phyloP scores from a whole-genome alignment of 1,284 basidiomycete genomes.

The Ceratobasidium sp. region DNA sequence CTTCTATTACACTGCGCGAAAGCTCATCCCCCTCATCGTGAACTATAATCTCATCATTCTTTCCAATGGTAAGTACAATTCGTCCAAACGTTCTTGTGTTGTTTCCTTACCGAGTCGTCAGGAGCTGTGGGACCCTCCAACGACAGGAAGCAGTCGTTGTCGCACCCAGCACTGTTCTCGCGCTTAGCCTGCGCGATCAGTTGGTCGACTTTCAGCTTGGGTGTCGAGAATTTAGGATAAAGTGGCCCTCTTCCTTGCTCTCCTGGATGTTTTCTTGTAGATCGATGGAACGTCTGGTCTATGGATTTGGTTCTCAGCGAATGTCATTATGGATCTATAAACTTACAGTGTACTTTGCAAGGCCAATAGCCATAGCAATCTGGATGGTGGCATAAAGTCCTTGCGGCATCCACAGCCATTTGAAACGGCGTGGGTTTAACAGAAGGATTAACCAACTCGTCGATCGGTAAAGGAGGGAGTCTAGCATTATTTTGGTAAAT shows the following conservation, averaged over 20 bases:
- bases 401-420: not conserved
- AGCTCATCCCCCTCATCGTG: not conserved
- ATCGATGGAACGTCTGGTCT: not conserved
- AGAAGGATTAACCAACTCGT: not conserved
- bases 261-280: not conserved
- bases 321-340: not conserved
- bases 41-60: conserved; percentile 17
- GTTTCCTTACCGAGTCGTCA: not conserved
- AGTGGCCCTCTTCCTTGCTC: not conserved
- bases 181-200: not conserved
- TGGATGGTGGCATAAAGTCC: not conserved
- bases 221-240: not conserved
- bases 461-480: conserved; percentile 4
- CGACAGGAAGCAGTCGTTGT: not conserved
- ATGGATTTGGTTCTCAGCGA: not conserved
- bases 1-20: not conserved
- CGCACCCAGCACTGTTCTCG: not conserved
- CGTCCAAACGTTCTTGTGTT: not conserved
- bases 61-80: not conserved
- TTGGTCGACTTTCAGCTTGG: not conserved
- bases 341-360: conserved; percentile 25
- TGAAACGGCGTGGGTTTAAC: not conserved
- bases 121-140: not conserved
- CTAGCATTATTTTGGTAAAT: not conserved
- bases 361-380: not conserved